Evolutionary conservation across 345 rosid species (phyloP).

Genomic region (Camelina sativa): DNA sequence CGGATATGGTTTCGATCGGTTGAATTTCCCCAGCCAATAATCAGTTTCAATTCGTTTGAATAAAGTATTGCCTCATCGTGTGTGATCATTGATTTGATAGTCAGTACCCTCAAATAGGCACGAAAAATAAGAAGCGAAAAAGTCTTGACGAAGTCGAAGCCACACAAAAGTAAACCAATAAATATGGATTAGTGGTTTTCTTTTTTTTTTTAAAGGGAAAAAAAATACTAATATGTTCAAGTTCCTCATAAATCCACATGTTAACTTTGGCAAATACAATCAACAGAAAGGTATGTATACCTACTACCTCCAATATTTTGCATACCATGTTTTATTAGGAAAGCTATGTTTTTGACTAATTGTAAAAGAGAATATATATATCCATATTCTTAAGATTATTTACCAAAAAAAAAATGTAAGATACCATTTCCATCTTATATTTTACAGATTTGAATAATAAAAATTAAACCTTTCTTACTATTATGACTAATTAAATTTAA

Average conservation of each 20-base stretch:
- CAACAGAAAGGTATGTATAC: neutral
- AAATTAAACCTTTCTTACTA: too few species aligned
- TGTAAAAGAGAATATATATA: neutral
- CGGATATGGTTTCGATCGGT: neutral
- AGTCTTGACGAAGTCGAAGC: neutral
- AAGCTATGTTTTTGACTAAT: neutral
- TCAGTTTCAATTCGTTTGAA: neutral
- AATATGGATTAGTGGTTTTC: neutral
- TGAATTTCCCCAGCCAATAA: neutral
- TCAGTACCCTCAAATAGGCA: neutral
- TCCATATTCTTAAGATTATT: neutral
- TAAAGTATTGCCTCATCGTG: neutral
- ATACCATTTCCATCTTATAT: too few species aligned
- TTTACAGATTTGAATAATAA: too few species aligned
- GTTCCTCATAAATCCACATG: neutral
- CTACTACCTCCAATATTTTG: neutral
- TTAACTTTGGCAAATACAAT: constrained; percentile 2
- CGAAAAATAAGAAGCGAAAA: neutral
- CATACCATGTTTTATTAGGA: neutral
- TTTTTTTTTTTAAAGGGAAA: neutral
- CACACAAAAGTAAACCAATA: neutral
- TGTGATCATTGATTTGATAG: neutral
- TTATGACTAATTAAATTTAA: too few species aligned
- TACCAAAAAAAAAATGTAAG: neutral
- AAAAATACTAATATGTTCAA: neutral